Conservation (phyloP, 345 rosid genomes). For the Litchi chinensis region DNA sequence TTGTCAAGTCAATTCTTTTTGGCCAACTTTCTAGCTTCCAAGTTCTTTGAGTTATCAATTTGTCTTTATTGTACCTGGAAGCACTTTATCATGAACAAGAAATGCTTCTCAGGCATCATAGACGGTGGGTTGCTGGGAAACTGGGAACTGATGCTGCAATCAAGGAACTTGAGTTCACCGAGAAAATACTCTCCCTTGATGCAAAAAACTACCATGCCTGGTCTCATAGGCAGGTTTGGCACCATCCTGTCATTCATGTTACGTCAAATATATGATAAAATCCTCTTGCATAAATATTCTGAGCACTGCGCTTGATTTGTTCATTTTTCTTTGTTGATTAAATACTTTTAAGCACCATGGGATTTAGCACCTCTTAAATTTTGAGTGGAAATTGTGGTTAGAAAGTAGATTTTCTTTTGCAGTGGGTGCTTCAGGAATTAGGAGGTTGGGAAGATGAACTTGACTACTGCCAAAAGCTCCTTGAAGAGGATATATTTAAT, state of each 20-base stretch:
- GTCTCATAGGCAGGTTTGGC: conserved; percentile 94
- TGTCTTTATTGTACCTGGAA: not conserved
- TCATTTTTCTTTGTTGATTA: not conserved
- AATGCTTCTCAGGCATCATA: conserved; percentile 73
- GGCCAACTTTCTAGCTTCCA: conserved; percentile 4
- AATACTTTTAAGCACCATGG: conserved; percentile 2
- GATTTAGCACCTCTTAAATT: not conserved
- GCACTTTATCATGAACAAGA: not conserved
- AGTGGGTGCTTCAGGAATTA: conserved; percentile 82
- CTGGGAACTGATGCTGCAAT: conserved; percentile 61
- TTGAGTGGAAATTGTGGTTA: not conserved
- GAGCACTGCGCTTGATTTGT: not conserved
- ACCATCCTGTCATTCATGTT: not conserved
- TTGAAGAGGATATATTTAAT: conserved; percentile 78
- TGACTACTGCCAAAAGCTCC: conserved; percentile 67
- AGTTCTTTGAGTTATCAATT: conserved; percentile 1
- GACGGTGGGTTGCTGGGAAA: conserved; percentile 93
- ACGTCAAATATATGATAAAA: not conserved
- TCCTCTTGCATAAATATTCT: not conserved
- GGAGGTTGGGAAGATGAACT: conserved; percentile 98
- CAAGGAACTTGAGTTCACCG: conserved; percentile 71
- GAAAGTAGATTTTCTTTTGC: conserved; percentile 19
- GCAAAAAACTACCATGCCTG: conserved; percentile 94
- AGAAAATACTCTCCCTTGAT: conserved; percentile 60
- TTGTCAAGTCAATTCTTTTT: not conserved